Percentiles rank a stretch among this genome's conserved stretches.
Evolutionary conservation across 1,284 basidiomycete genomes (phyloP).

Genomic region (Neonothopanus nambi): DNA sequence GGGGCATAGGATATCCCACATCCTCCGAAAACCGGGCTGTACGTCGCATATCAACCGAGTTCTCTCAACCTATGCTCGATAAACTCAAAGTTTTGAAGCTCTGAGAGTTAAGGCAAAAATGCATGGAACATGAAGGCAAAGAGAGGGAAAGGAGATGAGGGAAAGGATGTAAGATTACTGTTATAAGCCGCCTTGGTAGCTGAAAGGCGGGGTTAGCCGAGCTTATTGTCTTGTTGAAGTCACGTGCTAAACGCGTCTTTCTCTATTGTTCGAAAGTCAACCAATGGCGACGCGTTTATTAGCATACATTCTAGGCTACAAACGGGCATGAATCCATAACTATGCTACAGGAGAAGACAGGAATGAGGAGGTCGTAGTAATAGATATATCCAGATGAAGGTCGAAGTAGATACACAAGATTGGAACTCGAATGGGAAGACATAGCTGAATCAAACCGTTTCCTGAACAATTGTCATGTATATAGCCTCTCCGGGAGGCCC

Average conservation of each 20-base stretch:
- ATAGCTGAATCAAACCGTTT: constrained; percentile 26
- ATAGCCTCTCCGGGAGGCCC: constrained; percentile 26
- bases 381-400: too few species aligned
- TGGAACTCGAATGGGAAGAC: too few species aligned
- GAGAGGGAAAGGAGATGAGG: neutral
- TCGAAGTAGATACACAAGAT: too few species aligned
- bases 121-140: neutral
- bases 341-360: too few species aligned
- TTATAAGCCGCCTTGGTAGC: neutral
- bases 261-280: constrained; percentile 11
- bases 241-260: constrained; percentile 11
- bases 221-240: constrained; percentile 14
- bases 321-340: neutral
- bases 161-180: constrained; percentile 4
- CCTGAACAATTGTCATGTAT: constrained; percentile 42
- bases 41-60: too few species aligned
- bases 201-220: constrained; percentile 8
- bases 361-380: too few species aligned
- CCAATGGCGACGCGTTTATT: neutral
- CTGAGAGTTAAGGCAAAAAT: neutral
- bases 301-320: neutral
- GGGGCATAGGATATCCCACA: too few species aligned
- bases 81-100: too few species aligned
- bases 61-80: too few species aligned
- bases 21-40: too few species aligned